Evolutionary conservation across 1,284 basidiomycete species (phyloP).

Genomic region (Xerocomus nothofagi): DNA sequence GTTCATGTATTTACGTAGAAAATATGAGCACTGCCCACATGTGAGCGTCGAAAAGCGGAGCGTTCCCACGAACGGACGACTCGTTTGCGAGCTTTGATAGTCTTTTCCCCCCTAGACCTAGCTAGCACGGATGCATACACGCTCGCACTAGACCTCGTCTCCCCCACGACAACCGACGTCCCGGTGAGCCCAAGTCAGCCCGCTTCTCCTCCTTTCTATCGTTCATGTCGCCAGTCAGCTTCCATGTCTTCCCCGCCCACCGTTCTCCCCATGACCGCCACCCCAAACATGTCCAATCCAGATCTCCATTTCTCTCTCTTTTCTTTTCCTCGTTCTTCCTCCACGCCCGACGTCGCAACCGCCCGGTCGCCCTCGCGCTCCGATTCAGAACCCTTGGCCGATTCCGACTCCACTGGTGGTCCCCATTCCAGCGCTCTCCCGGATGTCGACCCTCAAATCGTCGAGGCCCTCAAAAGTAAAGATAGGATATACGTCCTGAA

Average conservation of each 20-base stretch:
- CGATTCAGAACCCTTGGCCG: slow-evolving; percentile 33
- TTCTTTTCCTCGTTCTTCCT: slow-evolving; percentile 1
- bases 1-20: neutral
- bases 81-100: slow-evolving; percentile 6
- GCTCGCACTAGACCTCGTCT: slow-evolving; percentile 17
- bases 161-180: slow-evolving; percentile 15
- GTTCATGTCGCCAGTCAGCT: neutral
- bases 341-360: slow-evolving; percentile 1
- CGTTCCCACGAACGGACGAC: slow-evolving; percentile 31
- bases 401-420: slow-evolving; percentile 27
- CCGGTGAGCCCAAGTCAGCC: slow-evolving; percentile 7
- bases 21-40: slow-evolving; percentile 13
- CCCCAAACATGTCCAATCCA: slow-evolving; percentile 9
- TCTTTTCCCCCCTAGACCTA: slow-evolving; percentile 36
- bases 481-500: slow-evolving; percentile 82
- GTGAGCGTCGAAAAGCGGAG: neutral
- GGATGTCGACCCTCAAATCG: slow-evolving; percentile 65
- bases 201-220: neutral
- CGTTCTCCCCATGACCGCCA: slow-evolving; percentile 11
- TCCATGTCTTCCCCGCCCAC: slow-evolving; percentile 16
- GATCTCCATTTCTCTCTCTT: slow-evolving; percentile 12
- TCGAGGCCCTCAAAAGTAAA: slow-evolving; percentile 83
- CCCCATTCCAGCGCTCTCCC: slow-evolving; percentile 16
- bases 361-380: slow-evolving; percentile 22
- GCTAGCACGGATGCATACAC: slow-evolving; percentile 32